Percentiles rank a stretch among this genome's conserved stretches.
Conservation (phyloP, 2,329 filamentous ascomycete genomes). For the Cercospora zeina region DNA sequence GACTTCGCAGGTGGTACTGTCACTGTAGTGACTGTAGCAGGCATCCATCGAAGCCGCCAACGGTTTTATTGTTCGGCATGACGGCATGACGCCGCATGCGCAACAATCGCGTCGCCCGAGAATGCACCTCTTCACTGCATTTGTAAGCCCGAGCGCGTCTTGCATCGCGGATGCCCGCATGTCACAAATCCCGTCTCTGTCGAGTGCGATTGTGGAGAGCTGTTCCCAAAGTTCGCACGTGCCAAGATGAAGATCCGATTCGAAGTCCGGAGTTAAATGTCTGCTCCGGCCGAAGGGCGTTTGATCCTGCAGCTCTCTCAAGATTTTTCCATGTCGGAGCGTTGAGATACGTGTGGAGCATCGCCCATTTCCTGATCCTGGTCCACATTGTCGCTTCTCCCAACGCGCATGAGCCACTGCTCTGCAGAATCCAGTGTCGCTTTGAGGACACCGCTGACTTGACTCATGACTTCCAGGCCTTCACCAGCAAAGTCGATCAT, state of each 20-base stretch:
- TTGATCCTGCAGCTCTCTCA: constrained; percentile 10
- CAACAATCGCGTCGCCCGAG: background rate
- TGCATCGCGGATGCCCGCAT: background rate
- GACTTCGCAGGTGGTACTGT: background rate
- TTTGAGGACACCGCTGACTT: constrained; percentile 84
- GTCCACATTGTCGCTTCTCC: constrained; percentile 26
- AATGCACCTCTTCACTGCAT: constrained; percentile 3
- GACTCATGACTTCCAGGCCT: constrained; percentile 88
- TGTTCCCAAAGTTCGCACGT: background rate
- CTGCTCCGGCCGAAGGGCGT: constrained; percentile 2
- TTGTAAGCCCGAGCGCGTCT: background rate
- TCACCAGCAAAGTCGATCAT: constrained; percentile 86
- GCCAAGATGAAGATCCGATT: background rate
- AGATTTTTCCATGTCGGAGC: constrained; percentile 22
- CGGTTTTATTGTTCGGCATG: background rate
- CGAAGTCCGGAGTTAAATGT: background rate
- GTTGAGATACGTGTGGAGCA: constrained; percentile 17
- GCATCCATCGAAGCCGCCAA: background rate
- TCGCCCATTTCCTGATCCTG: constrained; percentile 25
- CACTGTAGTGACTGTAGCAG: background rate
- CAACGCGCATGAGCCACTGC: constrained; percentile 71
- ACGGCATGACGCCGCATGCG: background rate
- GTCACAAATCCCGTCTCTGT: background rate
- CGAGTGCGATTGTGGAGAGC: background rate
- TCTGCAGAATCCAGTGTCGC: constrained; percentile 89